Conservation (phyloP, 2,329 filamentous ascomycete genomes). For the Epichloe baconii region DNA sequence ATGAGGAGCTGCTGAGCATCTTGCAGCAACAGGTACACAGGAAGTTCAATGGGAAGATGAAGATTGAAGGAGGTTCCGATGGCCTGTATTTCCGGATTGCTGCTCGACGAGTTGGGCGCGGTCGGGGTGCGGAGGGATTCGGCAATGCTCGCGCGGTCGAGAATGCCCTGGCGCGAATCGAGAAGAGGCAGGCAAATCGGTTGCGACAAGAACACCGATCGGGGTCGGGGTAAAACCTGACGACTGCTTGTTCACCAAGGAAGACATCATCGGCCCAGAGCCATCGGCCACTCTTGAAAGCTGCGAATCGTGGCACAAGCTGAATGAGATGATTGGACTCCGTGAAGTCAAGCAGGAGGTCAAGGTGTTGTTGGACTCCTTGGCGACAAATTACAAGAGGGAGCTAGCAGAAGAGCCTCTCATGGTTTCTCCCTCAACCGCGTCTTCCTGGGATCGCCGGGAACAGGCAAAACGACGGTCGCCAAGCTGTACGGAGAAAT, state of each 20-base stretch:
- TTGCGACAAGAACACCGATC: conserved; percentile 18
- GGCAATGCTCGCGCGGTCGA: conserved; percentile 60
- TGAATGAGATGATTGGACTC: conserved; percentile 48
- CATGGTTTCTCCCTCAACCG: conserved; percentile 49
- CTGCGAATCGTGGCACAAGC: conserved; percentile 42
- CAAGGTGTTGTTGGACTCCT: conserved; percentile 41
- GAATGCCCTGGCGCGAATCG: conserved; percentile 42
- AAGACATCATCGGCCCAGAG: conserved; percentile 61
- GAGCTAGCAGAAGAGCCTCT: conserved; percentile 49
- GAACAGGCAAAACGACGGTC: conserved; percentile 65
- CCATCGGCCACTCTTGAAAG: conserved; percentile 38
- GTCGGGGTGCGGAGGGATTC: conserved; percentile 53
- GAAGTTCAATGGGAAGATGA: conserved; percentile 42
- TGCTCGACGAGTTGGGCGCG: conserved; percentile 44
- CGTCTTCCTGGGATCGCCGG: conserved; percentile 58
- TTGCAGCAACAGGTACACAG: conserved; percentile 39
- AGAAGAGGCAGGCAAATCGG: conserved; percentile 43
- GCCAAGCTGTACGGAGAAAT: conserved; percentile 61
- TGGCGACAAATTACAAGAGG: conserved; percentile 50
- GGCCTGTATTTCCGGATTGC: conserved; percentile 55
- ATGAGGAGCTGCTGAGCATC: conserved; percentile 51
- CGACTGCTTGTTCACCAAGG: conserved; percentile 46
- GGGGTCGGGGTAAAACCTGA: conserved; percentile 27
- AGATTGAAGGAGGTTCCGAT: conserved; percentile 39
- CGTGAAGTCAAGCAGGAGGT: conserved; percentile 49